Base-by-base conservation (phyloP, 208 protist species). In the Leptomonas seymouri region DNA sequence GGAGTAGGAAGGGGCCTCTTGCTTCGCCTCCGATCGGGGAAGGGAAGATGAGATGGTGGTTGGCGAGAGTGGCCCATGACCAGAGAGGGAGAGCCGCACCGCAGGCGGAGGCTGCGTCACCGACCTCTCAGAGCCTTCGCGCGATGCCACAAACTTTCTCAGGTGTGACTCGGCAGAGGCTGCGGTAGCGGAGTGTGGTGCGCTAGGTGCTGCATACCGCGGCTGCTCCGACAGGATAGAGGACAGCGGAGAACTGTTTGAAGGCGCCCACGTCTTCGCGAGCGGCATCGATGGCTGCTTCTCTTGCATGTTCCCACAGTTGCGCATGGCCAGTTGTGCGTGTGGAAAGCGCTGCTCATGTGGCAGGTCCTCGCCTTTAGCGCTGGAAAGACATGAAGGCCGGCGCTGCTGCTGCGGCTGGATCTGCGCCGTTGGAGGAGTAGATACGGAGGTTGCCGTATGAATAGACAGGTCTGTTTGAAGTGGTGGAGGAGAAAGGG, bases 31-130 rank as follows among this genome's bases (percentile, higher is more conserved):
- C 27, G 28, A 45, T 11, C 18, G n/a, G 34, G 7, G 21, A 2
- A 11, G 11, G 21, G 48, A 2, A 15, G 54, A 14, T 14, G n/a
- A 28, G 11, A 36, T 6, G 0, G 34, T 31, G 3, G 36, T 1
- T 1, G 36, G n/a, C 16, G 55, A 45, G 5, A 20, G 39, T 2
- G 31, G 36, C 8, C 16, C 1, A 5, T 7, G 23, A 0, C 8
- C 36, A 21, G 55, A 45, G 21, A 45, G 12, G 45, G 59, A 65
- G n/a, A 44, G 59, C 0, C 46, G 59, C 28, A 55, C 59, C 0
- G 42, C 45, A 23, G 59, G 59, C 14, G 46, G 61, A 3, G 49
- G 49, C 61, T 53, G 61, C 61, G 48, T 56, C 2, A 16, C 28
- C 11, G 61, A 67, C 5, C 61, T 28, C 36, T 56, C 49, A 11